Evolutionary conservation across 2,329 filamentous ascomycete species (phyloP).

Genomic region (Trichophyton verrucosum): DNA sequence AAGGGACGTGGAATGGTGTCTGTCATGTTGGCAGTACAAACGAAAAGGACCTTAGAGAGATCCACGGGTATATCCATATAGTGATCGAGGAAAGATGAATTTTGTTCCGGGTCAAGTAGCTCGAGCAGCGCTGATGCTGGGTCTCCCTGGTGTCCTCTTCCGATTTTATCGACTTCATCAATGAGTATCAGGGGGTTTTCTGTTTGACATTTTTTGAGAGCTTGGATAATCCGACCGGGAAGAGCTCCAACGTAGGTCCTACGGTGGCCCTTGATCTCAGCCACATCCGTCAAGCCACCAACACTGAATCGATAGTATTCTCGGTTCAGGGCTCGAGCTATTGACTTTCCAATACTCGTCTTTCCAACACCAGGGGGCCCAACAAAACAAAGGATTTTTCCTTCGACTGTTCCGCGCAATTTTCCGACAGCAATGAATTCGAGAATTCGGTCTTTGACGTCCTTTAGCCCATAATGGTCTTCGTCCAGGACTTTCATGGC

Average conservation of each 20-base stretch:
- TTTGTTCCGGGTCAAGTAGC: conserved; percentile 90
- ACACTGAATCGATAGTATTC: conserved; percentile 99
- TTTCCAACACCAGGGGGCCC: conserved; percentile 96
- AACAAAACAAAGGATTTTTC: conserved; percentile 96
- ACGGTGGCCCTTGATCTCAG: conserved; percentile 95
- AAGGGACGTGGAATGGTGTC: conserved; percentile 92
- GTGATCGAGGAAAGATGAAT: conserved; percentile 92
- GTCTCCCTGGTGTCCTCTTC: conserved; percentile 89
- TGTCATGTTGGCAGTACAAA: conserved; percentile 98
- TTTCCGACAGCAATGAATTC: conserved; percentile 99
- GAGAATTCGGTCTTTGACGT: conserved; percentile 95
- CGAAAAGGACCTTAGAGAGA: conserved; percentile 92
- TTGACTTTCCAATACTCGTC: conserved; percentile 97
- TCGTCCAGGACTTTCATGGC: conserved; percentile 85
- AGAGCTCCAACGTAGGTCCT: conserved; percentile 93
- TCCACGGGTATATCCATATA: conserved; percentile 98
- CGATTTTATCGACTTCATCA: conserved; percentile 97
- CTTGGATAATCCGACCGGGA: conserved; percentile 93
- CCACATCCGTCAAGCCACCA: conserved; percentile 89
- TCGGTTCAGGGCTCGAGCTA: conserved; percentile 83
- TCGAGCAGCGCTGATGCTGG: conserved; percentile 89
- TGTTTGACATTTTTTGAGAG: conserved; percentile 96
- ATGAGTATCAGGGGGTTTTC: conserved; percentile 95
- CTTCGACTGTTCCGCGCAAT: conserved; percentile 89
- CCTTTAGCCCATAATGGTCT: conserved; percentile 91